These are phyloP conservation scores for Trifolium pratense DNA, from an alignment of 306 rosid species.

Conservation along the genomic window DNA sequence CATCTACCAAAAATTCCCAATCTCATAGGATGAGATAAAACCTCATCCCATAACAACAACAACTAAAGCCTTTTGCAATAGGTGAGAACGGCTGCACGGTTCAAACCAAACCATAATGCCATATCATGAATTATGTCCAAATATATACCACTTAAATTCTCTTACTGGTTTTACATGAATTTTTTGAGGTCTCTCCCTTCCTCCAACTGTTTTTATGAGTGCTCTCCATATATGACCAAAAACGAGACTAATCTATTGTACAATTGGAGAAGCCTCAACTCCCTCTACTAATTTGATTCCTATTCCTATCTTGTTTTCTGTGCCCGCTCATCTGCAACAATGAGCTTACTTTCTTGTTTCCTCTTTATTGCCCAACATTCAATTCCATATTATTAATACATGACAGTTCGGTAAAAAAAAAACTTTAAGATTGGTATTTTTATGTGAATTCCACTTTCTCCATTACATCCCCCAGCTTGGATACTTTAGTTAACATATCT, in stretches of 20 bases:
- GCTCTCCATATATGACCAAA: not conserved
- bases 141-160: not conserved
- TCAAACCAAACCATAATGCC: conserved; percentile 1
- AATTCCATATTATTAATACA: not conserved
- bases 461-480: not conserved
- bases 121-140: not conserved
- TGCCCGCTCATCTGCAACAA: not conserved
- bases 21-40: conserved; percentile 12
- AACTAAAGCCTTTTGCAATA: not conserved
- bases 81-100: not conserved
- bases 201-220: not conserved
- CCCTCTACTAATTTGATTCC: not conserved
- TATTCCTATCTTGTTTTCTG: not conserved
- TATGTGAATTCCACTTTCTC: conserved; percentile 1
- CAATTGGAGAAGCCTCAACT: not conserved
- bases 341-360: conserved; percentile 1
- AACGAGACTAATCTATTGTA: not conserved
- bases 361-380: not conserved
- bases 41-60: not conserved
- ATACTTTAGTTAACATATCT: not conserved
- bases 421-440: not conserved
- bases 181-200: not conserved
- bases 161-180: not conserved
- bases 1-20: conserved; percentile 4
- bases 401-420: not conserved